phyloP scores from a whole-genome alignment of 1,284 basidiomycete species.

The Lentinula novae-zelandiae region DNA sequence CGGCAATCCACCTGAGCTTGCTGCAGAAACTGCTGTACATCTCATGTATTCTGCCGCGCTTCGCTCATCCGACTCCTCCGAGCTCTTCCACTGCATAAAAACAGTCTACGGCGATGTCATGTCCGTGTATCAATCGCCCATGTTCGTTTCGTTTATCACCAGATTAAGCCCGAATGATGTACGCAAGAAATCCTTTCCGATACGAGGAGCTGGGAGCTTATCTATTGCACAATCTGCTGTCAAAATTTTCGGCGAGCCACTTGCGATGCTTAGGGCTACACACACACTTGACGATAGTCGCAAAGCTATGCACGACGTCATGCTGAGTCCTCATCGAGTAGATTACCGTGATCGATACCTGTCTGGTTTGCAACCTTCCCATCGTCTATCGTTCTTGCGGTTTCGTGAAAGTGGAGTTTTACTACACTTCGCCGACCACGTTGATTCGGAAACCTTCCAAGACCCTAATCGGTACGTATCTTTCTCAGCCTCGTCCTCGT shows the following conservation, averaged over 20 bases:
- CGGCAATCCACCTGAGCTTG: constrained; percentile 2
- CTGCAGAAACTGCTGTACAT: constrained; percentile 32
- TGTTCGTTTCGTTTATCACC: neutral
- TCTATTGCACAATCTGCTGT: neutral
- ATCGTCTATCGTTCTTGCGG: constrained; percentile 1
- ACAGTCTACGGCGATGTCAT: neutral
- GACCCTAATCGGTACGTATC: neutral
- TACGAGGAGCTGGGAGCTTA: neutral
- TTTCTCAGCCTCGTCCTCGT: neutral
- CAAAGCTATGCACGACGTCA: neutral
- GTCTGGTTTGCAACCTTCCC: neutral
- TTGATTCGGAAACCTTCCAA: neutral
- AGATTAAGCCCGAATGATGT: neutral
- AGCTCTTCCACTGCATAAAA: neutral
- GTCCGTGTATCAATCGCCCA: neutral
- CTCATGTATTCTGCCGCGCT: constrained; percentile 31
- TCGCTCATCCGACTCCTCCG: neutral
- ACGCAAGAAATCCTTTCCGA: neutral
- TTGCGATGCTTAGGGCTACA: neutral
- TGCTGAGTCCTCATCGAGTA: constrained; percentile 4
- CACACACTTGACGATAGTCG: neutral
- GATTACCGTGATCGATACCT: constrained; percentile 8
- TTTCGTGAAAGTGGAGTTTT: constrained; percentile 2
- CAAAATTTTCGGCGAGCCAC: neutral
- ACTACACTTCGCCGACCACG: neutral